A percentile compares a stretch with the other conserved stretches of the same genome.
Conservation (phyloP, 2,329 filamentous ascomycete species). For the Scortechinia acanthostroma region DNA sequence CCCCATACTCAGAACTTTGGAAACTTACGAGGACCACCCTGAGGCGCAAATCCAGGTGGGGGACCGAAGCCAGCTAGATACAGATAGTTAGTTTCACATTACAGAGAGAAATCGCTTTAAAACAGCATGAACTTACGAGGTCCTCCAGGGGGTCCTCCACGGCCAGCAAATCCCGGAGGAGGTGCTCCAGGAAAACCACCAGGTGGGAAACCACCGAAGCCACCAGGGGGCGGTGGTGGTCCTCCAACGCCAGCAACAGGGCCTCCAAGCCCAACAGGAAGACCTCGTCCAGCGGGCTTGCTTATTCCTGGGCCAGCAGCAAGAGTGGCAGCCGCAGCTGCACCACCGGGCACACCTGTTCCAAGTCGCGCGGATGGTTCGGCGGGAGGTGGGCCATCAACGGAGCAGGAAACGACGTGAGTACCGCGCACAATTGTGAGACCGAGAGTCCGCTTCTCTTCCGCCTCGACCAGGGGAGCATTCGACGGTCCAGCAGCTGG, state of each 20-base stretch:
- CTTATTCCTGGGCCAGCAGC: slow-evolving; percentile 82
- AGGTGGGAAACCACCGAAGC: slow-evolving; percentile 45
- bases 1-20: no score
- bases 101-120: background rate
- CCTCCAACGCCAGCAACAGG: slow-evolving; percentile 83
- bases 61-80: background rate
- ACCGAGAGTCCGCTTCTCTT: slow-evolving; percentile 96
- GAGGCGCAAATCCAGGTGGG: background rate
- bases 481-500: slow-evolving; percentile 51
- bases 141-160: slow-evolving; percentile 17
- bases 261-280: slow-evolving; percentile 34
- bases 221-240: slow-evolving; percentile 51
- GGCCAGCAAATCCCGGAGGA: slow-evolving; percentile 37
- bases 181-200: slow-evolving; percentile 45
- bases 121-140: background rate
- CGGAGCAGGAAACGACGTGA: slow-evolving; percentile 87
- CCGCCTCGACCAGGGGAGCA: slow-evolving; percentile 71
- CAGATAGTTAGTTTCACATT: background rate
- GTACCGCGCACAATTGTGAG: slow-evolving; percentile 90
- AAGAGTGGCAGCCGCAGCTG: slow-evolving; percentile 44
- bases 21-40: background rate
- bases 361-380: slow-evolving; percentile 87
- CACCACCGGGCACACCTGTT: slow-evolving; percentile 63
- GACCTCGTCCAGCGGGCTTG: slow-evolving; percentile 71
- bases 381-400: slow-evolving; percentile 89